Percentiles rank a stretch among this genome's conserved stretches.
These are phyloP conservation scores for Sphagnum magellanicum DNA, from an alignment of 228 moss, liverwort and hornwort genomes.

Conservation along the genomic window DNA sequence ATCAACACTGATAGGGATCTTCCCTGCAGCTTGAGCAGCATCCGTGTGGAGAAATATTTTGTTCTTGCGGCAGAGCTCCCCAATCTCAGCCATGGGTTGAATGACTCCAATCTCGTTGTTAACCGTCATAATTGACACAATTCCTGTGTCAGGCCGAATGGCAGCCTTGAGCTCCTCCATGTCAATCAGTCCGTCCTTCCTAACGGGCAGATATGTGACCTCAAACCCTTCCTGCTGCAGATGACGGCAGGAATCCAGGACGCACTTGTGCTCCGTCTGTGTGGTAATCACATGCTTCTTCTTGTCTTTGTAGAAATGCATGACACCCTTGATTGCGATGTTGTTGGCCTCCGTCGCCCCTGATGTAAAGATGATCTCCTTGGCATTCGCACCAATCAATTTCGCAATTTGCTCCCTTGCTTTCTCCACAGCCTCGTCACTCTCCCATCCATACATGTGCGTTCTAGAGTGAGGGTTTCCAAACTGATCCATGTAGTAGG, in stretches of 20 bases:
- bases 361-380: conserved; percentile 95
- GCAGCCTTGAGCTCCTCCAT: conserved; percentile 72
- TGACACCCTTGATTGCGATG: conserved; percentile 76
- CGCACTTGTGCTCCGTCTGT: conserved; percentile 98
- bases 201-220: conserved; percentile 81
- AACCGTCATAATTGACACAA: conserved; percentile 80
- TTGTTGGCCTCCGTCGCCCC: conserved; percentile 97
- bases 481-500: conserved; percentile 80
- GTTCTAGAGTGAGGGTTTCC: conserved; percentile 94
- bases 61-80: conserved; percentile 72
- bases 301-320: conserved; percentile 96
- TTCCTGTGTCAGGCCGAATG: conserved; percentile 81
- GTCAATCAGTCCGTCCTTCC: conserved; percentile 81
- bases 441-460: conserved; percentile 95
- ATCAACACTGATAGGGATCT: conserved; percentile 79
- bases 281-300: conserved; percentile 92
- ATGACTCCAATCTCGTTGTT: conserved; percentile 96
- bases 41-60: conserved; percentile 88
- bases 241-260: conserved; percentile 86
- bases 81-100: conserved; percentile 80
- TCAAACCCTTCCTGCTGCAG: conserved; percentile 96
- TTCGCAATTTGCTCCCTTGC: conserved; percentile 68
- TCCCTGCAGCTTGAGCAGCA: conserved; percentile 83
- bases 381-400: conserved; percentile 74
- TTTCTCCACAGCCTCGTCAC: conserved; percentile 85